Percentiles rank a stretch among this genome's conserved stretches.
Conservation (phyloP, 108 stramenopile genomes). For the Cylindrotheca closterium region DNA sequence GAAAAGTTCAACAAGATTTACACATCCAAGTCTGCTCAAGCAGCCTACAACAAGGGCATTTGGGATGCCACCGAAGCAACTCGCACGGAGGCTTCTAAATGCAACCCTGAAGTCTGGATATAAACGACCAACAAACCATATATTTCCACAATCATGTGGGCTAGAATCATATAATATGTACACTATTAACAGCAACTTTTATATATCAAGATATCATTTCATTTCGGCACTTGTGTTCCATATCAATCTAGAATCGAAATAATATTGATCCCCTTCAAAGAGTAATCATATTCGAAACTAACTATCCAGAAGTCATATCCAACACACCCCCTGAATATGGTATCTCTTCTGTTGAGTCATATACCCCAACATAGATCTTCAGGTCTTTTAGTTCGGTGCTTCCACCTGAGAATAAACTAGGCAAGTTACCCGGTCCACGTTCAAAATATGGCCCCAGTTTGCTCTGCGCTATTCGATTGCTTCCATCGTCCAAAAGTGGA, state of each 20-base stretch:
- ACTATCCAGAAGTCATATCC: constrained; percentile 40
- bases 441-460: constrained; percentile 72
- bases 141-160: no score
- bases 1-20: not conserved
- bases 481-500: constrained; percentile 27
- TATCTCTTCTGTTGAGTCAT: constrained; percentile 60
- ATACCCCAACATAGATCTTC: constrained; percentile 58
- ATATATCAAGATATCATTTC: no score
- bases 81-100: no score
- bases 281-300: no score
- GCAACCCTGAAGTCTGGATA: not conserved
- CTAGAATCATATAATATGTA: no score
- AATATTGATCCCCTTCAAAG: no score
- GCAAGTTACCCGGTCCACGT: constrained; percentile 42
- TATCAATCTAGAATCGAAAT: no score
- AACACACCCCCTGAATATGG: constrained; percentile 70
- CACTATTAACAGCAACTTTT: no score
- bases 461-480: constrained; percentile 5
- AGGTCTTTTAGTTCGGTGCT: constrained; percentile 40
- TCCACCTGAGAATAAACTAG: constrained; percentile 41
- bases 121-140: no score
- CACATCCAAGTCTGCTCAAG: not conserved
- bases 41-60: not conserved
- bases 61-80: not conserved
- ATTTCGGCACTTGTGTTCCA: no score